A percentile compares a stretch with the other conserved stretches of the same genome.
Evolutionary conservation across 192 early-diverging fungal species (phyloP).

Genomic region (Coemansia sp.): DNA sequence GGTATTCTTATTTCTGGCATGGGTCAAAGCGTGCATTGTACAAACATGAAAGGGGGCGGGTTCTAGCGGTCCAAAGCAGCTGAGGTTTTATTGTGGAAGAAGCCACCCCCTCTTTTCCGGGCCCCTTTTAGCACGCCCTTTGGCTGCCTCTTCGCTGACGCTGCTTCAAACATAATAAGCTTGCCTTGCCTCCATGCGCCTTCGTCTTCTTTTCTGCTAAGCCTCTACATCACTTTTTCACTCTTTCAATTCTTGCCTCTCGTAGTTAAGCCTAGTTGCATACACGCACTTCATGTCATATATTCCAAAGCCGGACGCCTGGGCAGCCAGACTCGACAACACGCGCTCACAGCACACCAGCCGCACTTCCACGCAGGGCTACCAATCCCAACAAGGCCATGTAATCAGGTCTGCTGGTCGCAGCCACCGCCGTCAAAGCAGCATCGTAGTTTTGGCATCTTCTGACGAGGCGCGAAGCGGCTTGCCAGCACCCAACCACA

Average conservation of each 20-base stretch:
- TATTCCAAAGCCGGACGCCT: conserved; percentile 29
- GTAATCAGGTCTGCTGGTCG: neutral
- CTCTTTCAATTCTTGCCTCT: neutral
- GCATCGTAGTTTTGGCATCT: neutral
- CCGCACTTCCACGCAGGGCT: neutral
- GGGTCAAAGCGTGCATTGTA: conserved; percentile 2
- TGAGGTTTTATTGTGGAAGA: neutral
- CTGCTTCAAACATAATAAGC: neutral
- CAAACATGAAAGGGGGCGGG: conserved; percentile 1
- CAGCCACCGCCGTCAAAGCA: conserved; percentile 7
- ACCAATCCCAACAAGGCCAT: neutral
- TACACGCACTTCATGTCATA: conserved; percentile 22
- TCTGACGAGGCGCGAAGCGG: neutral
- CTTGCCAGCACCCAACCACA: neutral
- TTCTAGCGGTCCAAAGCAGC: neutral
- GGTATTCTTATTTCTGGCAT: neutral
- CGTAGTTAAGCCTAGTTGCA: conserved; percentile 12
- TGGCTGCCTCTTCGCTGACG: neutral
- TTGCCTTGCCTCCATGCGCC: neutral
- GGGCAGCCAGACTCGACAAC: conserved; percentile 13
- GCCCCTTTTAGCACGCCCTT: neutral
- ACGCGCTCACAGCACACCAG: conserved; percentile 6
- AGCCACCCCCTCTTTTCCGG: neutral
- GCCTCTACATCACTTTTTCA: neutral
- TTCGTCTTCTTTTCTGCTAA: conserved; percentile 12